A percentile compares a stretch with the other conserved stretches of the same genome.
These are phyloP conservation scores for Hevea brasiliensis DNA, from an alignment of 345 rosid genomes.

Conservation along the genomic window DNA sequence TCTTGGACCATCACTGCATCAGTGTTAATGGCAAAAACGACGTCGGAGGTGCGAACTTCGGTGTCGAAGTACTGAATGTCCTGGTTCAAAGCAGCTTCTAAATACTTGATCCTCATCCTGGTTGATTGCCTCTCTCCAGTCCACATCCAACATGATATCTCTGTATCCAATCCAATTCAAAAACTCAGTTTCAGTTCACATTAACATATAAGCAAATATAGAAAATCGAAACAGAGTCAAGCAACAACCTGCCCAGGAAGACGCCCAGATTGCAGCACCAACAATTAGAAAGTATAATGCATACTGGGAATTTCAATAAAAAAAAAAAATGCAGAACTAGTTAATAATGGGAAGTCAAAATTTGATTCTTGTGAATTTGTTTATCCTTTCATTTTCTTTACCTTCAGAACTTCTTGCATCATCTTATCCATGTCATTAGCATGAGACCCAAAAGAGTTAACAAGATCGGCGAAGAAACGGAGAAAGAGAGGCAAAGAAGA, in stretches of 20 bases:
- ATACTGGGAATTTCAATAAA: constrained; percentile 58
- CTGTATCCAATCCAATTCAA: constrained; percentile 39
- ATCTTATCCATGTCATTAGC: constrained; percentile 86
- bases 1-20: constrained; percentile 97
- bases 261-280: constrained; percentile 99
- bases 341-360: background rate
- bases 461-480: constrained; percentile 98
- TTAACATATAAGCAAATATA: background rate
- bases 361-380: background rate
- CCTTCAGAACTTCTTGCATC: constrained; percentile 98
- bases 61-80: constrained; percentile 94
- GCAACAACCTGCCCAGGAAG: constrained; percentile 93
- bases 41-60: constrained; percentile 90
- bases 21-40: constrained; percentile 81
- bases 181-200: constrained; percentile 6
- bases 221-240: background rate
- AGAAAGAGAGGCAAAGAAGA: constrained; percentile 90
- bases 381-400: constrained; percentile 13
- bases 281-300: constrained; percentile 95
- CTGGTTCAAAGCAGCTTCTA: constrained; percentile 93
- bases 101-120: constrained; percentile 93
- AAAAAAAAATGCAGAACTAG: background rate
- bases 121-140: constrained; percentile 97
- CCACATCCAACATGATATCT: constrained; percentile 99
- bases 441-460: constrained; percentile 95